Percentiles rank a stretch among this genome's conserved stretches.
Evolutionary conservation across 768 basidiomycete species (phyloP).

Genomic region (Gymnopilus junonius): DNA sequence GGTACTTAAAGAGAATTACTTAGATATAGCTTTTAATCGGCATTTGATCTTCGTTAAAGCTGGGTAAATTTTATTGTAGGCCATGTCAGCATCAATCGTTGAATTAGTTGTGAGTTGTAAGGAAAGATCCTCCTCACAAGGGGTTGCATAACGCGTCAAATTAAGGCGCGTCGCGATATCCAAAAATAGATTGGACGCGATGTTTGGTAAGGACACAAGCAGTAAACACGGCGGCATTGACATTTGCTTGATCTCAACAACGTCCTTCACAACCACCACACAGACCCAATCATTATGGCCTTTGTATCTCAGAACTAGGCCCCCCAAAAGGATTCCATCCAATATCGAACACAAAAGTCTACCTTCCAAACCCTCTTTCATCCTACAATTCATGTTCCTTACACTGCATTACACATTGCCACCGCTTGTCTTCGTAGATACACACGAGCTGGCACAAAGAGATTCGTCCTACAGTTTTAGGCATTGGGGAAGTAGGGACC

Average conservation of each 20-base stretch:
- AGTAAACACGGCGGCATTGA: no score
- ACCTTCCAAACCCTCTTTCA: constrained; percentile 13
- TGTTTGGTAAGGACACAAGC: no score
- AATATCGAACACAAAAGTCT: constrained; percentile 33
- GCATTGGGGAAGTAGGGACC: constrained; percentile 46
- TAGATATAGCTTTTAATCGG: no score
- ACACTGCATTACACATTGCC: constrained; percentile 46
- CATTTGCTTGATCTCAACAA: no score
- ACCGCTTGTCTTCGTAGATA: constrained; percentile 49
- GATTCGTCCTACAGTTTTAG: constrained; percentile 40
- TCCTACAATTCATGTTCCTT: constrained; percentile 35
- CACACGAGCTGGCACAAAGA: constrained; percentile 48
- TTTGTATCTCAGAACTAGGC: constrained; percentile 31
- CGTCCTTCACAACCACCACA: no score
- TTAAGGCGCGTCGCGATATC: background rate
- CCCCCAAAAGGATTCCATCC: constrained; percentile 46
- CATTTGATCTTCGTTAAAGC: no score
- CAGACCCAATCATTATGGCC: constrained; percentile 21
- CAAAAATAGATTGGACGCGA: background rate
- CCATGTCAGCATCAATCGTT: no score
- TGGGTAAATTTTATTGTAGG: no score
- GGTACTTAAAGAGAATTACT: no score
- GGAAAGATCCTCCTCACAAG: no score
- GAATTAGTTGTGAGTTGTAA: no score
- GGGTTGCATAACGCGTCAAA: no score